Conservation (phyloP, 1,284 basidiomycete genomes). For the Tilletiaria anomala region DNA sequence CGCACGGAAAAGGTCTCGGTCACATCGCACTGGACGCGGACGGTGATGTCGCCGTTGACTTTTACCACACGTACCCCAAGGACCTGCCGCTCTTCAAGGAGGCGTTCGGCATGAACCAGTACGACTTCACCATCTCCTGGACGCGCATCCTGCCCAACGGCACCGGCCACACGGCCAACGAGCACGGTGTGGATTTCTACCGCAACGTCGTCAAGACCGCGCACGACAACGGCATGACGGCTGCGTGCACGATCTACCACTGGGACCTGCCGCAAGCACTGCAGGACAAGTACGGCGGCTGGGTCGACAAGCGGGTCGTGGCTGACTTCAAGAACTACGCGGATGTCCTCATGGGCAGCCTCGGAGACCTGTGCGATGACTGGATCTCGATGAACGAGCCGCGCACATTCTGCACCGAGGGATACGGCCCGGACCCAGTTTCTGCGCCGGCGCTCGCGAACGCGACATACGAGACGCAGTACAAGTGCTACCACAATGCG, state of each 20-base stretch:
- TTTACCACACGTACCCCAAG: conserved; percentile 7
- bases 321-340: conserved; percentile 7
- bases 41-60: conserved; percentile 6
- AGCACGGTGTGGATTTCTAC: conserved; percentile 6
- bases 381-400: conserved; percentile 9
- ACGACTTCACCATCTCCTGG: conserved; percentile 8
- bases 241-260: conserved; percentile 6
- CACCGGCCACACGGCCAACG: conserved; percentile 1
- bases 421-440: conserved; percentile 2
- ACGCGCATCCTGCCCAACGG: conserved; percentile 7
- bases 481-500: conserved; percentile 6
- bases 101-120: conserved; percentile 5
- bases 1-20: conserved; percentile 5
- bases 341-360: not conserved
- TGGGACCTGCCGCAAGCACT: conserved; percentile 7
- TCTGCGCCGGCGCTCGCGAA: conserved; percentile 4
- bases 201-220: conserved; percentile 1
- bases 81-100: conserved; percentile 7
- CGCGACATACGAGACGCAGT: conserved; percentile 1
- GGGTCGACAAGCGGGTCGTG: conserved; percentile 3
- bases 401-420: conserved; percentile 7
- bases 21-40: conserved; percentile 3
- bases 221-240: conserved; percentile 1
- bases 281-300: conserved; percentile 5
- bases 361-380: conserved; percentile 6